Base-by-base conservation (phyloP, 768 basidiomycete species). In the Boletus vinaceobasis region DNA sequence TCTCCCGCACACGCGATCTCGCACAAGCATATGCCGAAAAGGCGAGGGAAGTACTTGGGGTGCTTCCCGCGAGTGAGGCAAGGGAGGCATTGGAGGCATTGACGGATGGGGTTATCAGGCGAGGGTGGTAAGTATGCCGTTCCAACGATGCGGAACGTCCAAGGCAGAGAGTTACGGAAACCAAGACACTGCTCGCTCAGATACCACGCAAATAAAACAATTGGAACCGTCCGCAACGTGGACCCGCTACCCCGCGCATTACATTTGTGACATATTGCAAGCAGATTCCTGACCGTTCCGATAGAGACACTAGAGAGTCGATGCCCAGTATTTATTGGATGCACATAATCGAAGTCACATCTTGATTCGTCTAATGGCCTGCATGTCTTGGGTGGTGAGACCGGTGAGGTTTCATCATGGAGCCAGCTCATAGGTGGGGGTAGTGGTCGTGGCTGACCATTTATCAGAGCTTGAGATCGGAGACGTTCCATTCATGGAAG, bases 51-150 rank as follows among this genome's bases (percentile, higher is more conserved):
- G 81, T 82, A 15, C 75, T 97, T 15, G 72, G 70, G 32, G 69
- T 78, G 7, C 77, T 98, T 50, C 95, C 95, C 7, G 86, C 89
- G 58, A 90, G 88, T 61, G 87, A 91, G 55, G 85, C 90, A 31
- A 85, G 83, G 69, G 73, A 75, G 27, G 93, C 89, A n/a, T 72
- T 98, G 54, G 83, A 87, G 45, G 79, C 73, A 14, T 74, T 96
- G 60, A 82, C 88, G 32, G 84, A 85, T 55, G 79, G 79, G 33
- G 86, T 91, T 21, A 77, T 87, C 42, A 76, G 80, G 60, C 78
- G 84, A 68, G 80, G 73, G 59, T 81, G 78, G 76, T 85, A 48
- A 56, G 27, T 29, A 38, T 50, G 9, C 17, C n/a, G 26, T 5
- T n/a, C 3, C 11, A 9, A 52, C 19, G 23, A 10, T 26, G n/a